These are phyloP conservation scores for Chrysoporthe deuterocubensis DNA, from an alignment of 2,329 filamentous ascomycete species.

Conservation along the genomic window DNA sequence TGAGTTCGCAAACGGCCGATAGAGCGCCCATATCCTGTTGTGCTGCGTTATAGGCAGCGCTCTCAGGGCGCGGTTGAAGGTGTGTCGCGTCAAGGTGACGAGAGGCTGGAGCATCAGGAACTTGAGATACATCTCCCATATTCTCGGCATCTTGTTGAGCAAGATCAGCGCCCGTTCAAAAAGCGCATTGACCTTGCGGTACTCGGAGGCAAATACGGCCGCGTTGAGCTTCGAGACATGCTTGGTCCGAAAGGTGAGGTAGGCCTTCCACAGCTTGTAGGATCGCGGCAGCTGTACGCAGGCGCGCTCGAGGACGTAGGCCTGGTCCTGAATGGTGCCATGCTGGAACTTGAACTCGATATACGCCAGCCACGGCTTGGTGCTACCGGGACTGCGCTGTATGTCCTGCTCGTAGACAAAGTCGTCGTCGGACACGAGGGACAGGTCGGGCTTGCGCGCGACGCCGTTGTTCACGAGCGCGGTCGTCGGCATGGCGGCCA, in stretches of 20 bases:
- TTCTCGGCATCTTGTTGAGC: constrained; percentile 97
- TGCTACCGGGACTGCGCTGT: constrained; percentile 78
- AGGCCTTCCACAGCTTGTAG: constrained; percentile 99
- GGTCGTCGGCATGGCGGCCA: constrained; percentile 28
- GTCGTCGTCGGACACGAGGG: constrained; percentile 70
- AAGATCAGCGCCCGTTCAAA: constrained; percentile 92
- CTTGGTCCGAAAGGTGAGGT: constrained; percentile 81
- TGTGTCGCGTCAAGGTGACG: constrained; percentile 81
- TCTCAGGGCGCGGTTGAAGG: constrained; percentile 89
- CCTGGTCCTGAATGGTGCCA: constrained; percentile 84
- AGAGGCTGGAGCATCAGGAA: constrained; percentile 93
- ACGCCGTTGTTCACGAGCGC: constrained; percentile 27
- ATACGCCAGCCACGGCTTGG: constrained; percentile 95
- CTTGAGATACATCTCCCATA: constrained; percentile 93
- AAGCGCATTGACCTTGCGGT: constrained; percentile 89
- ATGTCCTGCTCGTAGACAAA: constrained; percentile 96
- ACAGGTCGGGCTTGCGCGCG: constrained; percentile 28
- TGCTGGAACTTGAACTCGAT: constrained; percentile 88
- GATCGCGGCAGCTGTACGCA: constrained; percentile 89
- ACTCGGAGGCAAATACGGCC: constrained; percentile 77
- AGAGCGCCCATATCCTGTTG: constrained; percentile 91
- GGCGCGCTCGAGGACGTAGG: constrained; percentile 85
- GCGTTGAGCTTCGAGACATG: constrained; percentile 85
- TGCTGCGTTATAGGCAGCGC: constrained; percentile 94
- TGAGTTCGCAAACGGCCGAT: constrained; percentile 87